phyloP scores from a whole-genome alignment of 192 early-diverging fungal species.

The Oehlia diaphana region DNA sequence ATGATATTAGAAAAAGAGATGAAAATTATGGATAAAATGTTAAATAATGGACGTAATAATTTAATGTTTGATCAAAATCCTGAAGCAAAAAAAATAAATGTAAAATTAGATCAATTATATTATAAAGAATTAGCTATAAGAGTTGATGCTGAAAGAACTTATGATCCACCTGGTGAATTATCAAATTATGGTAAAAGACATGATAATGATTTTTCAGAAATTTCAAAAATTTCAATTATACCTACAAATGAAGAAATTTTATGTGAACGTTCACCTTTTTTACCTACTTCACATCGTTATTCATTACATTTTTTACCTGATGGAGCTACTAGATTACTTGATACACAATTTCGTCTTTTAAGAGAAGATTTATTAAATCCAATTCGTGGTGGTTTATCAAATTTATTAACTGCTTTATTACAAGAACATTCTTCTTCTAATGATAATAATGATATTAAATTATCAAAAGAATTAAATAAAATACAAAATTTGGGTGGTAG shows the following conservation, averaged over 20 bases:
- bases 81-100: no score
- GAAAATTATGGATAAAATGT: slow-evolving; percentile 5
- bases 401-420: slow-evolving; percentile 33
- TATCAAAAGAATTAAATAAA: slow-evolving; percentile 2
- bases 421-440: slow-evolving; percentile 5
- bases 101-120: no score
- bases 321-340: slow-evolving; percentile 38
- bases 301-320: slow-evolving; percentile 47
- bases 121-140: neutral
- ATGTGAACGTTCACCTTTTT: slow-evolving; percentile 36
- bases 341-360: no score
- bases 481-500: neutral
- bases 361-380: no score
- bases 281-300: slow-evolving; percentile 42
- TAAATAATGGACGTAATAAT: neutral
- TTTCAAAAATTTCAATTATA: slow-evolving; percentile 49
- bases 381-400: slow-evolving; percentile 14
- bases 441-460: no score
- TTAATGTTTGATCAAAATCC: no score
- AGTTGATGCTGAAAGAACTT: neutral
- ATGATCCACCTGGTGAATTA: slow-evolving; percentile 30
- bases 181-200: slow-evolving; percentile 46
- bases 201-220: slow-evolving; percentile 53
- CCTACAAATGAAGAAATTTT: slow-evolving; percentile 56
- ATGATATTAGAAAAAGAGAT: slow-evolving; percentile 21